Evolutionary conservation across 768 basidiomycete species (phyloP), one percentile per base, ranked within the genome.

Genomic region (Agaricus subrufescens): DNA sequence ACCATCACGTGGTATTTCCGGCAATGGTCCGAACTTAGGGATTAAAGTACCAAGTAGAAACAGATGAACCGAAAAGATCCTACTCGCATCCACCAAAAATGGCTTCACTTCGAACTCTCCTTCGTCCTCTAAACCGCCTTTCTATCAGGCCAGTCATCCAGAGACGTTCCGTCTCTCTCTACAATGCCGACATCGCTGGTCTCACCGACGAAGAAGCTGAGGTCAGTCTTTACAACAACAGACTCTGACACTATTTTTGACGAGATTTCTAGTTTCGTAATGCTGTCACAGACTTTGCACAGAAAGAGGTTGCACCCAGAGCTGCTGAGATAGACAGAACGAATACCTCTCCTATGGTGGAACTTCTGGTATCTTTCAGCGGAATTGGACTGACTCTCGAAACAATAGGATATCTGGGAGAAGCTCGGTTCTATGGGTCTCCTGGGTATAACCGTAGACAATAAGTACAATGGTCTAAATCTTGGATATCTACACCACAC

Each of bases 401-500:
- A 46, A 46, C 23, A 60, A 15, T 64, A 94, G 90, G 85, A 90
- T 66, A 73, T 96, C 40, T 94, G 93, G 87, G 83, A 87, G 66
- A 93, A 92, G 70, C 77, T 98, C 46, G 92, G 94, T 4, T 79
- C 82, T 23, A 96, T 98, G 94, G 95, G 95, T 9, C 77, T 98
- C 29, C 81, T 98, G 15, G 94, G 94, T 55, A 76, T 90, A 26
- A 98, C 94, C 4, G 91, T 89, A 15, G 79, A 85, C 10, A 79
- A 86, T 39, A 76, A 89, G 63, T 91, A 91, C 60, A 85, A 86
- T n/a, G 94, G 94, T 2, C 75, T 96, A 43, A 84, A 77, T 2
- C 76, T 91, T 59, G 93, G 94, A 2, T 95, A 94, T 70, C 77
- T 94, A 49, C 80, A 92, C 50, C 94, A 94, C 69, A 89, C 87